Percentiles rank a stretch among this genome's conserved stretches.
These are phyloP conservation scores for Blastobotrys mokoenaii DNA, from an alignment of 805 yeast genomes.

Conservation along the genomic window DNA sequence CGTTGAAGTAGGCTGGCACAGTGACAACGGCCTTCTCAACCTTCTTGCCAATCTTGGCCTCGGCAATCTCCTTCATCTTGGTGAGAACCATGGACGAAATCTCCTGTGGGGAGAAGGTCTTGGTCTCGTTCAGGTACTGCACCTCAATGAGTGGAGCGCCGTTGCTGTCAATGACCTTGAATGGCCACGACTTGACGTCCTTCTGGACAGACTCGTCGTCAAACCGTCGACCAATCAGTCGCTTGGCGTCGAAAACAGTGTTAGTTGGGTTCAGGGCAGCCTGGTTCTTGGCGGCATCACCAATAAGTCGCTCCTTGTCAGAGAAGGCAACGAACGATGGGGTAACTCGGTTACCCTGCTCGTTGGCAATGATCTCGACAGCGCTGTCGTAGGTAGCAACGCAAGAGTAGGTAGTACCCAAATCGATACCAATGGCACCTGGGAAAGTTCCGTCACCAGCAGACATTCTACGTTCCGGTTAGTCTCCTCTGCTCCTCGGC, in stretches of 20 bases:
- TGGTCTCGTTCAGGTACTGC: slow-evolving; percentile 79
- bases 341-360: slow-evolving; percentile 97
- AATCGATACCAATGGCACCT: slow-evolving; percentile 87
- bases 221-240: slow-evolving; percentile 83
- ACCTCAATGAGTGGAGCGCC: slow-evolving; percentile 87
- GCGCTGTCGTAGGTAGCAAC: slow-evolving; percentile 83
- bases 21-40: slow-evolving; percentile 92
- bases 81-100: slow-evolving; percentile 85
- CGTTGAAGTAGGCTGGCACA: slow-evolving; percentile 96
- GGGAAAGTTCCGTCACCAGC: slow-evolving; percentile 90
- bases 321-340: slow-evolving; percentile 97
- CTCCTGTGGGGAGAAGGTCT: slow-evolving; percentile 88
- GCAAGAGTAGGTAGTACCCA: slow-evolving; percentile 97
- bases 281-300: slow-evolving; percentile 98
- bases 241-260: slow-evolving; percentile 93
- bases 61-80: slow-evolving; percentile 93
- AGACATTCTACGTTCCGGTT: no score
- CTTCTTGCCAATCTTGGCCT: slow-evolving; percentile 73
- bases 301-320: slow-evolving; percentile 88
- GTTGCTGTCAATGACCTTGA: slow-evolving; percentile 62
- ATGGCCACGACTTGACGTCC: slow-evolving; percentile 86
- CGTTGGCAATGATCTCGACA: slow-evolving; percentile 93
- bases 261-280: slow-evolving; percentile 93
- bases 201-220: slow-evolving; percentile 68
- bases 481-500: no score